Conservation (phyloP, 768 basidiomycete species). For the Russula abietina region DNA sequence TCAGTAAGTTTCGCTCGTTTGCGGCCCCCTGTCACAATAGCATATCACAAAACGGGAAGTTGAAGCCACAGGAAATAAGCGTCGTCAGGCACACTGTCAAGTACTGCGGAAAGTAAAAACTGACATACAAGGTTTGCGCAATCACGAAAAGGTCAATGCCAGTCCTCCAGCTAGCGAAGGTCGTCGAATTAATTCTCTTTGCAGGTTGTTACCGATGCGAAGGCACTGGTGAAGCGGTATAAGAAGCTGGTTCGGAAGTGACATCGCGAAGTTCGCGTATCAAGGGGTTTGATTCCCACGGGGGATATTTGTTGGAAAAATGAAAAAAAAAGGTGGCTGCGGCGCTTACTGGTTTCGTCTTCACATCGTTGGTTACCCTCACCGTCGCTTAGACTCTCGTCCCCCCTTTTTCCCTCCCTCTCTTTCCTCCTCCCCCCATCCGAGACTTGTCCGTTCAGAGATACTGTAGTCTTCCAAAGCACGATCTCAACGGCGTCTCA, state of each 20-base stretch:
- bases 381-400: background rate
- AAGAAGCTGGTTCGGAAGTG: constrained; percentile 14
- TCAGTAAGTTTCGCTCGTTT: no score
- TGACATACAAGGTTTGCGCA: constrained; percentile 1
- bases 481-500: constrained; percentile 1
- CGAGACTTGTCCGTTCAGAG: background rate
- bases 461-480: background rate
- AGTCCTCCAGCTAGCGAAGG: background rate
- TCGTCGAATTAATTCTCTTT: background rate
- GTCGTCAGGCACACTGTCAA: constrained; percentile 8
- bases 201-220: constrained; percentile 19
- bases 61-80: constrained; percentile 3
- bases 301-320: background rate
- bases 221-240: constrained; percentile 8
- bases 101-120: constrained; percentile 19
- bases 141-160: constrained; percentile 19
- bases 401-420: background rate
- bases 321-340: background rate
- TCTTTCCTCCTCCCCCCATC: background rate
- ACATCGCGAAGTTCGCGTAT: background rate
- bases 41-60: constrained; percentile 13
- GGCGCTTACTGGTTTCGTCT: background rate
- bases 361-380: background rate
- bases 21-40: no score
- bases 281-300: background rate